Evolutionary conservation across 202 grass and related monocot genomes (phyloP), one percentile per base, ranked within the genome.

Genomic region (Hordeum pubiflorum): DNA sequence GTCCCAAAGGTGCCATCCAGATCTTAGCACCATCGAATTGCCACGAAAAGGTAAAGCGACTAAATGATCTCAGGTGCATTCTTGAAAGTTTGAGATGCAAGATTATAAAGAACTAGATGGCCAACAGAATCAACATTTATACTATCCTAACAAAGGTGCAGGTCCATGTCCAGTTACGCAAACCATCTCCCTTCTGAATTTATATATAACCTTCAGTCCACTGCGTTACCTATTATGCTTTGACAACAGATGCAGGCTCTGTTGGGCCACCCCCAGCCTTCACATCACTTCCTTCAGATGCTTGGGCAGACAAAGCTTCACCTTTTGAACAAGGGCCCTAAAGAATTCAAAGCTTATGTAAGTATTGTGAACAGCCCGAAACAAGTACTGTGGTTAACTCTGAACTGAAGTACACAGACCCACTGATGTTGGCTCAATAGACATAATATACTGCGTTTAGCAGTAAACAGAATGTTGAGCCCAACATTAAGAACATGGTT

Each of bases 161-260:
- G 17, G 52, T 55, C 2, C 18, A 55, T 20, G 18, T 3, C 14
- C 52, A 56, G 52, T 56, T 56, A 56, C 8, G 52, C n/a, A 56
- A 10, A 58, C 55, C n/a, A 22, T 23, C 18, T 7, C 22, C 55
- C 3, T 20, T 58, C n/a, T 10, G n/a, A 9, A 58, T 57, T 21
- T 18, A 50, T 50, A 50, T 3, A 56, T 21, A 20, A 56, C n/a
- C 54, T 57, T 57, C 18, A 57, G 54, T 22, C n/a, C 54, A 57
- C 7, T 3, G 8, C 54, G 2, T 57, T 57, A 57, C 54, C n/a
- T 57, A 57, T 57, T 57, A 22, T 22, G 54, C 54, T 57, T 57
- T 57, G 18, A 2, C 18, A 57, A 57, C 38, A 58, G 89, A 88
- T 76, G 87, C 38, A 8, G 94, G 87, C 26, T 63, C 69, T 7